Evolutionary conservation across 164 flowering plant species (phyloP).

Genomic region (Cinnamomum chago): DNA sequence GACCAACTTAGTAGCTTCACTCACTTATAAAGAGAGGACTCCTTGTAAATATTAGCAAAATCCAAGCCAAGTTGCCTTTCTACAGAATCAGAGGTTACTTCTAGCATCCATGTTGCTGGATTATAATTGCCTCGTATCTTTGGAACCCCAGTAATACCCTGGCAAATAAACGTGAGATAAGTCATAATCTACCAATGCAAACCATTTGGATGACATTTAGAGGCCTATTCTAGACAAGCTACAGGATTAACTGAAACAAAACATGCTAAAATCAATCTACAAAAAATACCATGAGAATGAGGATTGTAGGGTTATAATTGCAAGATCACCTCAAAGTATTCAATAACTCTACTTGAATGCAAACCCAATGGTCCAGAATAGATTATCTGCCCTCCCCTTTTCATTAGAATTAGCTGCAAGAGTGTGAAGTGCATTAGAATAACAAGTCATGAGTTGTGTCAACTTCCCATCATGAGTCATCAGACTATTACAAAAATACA

Average conservation of each 20-base stretch:
- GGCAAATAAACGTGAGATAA: not conserved
- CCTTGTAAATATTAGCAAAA: conserved; percentile 48
- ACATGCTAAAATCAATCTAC: not conserved
- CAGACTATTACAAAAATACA: not conserved
- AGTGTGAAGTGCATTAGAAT: not conserved
- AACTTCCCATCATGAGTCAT: not conserved
- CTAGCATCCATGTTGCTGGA: conserved; percentile 89
- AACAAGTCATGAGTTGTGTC: not conserved
- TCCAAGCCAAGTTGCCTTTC: conserved; percentile 61
- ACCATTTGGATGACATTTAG: not conserved
- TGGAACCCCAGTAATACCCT: conserved; percentile 64
- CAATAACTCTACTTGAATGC: conserved; percentile 45
- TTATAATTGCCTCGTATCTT: conserved; percentile 58
- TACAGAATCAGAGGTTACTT: conserved; percentile 55
- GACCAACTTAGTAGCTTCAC: conserved; percentile 14
- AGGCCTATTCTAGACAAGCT: no score
- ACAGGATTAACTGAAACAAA: no score
- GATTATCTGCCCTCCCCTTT: conserved; percentile 53
- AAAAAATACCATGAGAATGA: not conserved
- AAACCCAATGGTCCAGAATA: conserved; percentile 62
- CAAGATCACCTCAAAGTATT: conserved; percentile 55
- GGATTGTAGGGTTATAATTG: not conserved
- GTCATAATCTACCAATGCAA: not conserved
- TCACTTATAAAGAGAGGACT: conserved; percentile 48
- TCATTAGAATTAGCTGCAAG: conserved; percentile 53